Conservation (phyloP, 345 rosid genomes). For the Rhodamnia rubescens region DNA sequence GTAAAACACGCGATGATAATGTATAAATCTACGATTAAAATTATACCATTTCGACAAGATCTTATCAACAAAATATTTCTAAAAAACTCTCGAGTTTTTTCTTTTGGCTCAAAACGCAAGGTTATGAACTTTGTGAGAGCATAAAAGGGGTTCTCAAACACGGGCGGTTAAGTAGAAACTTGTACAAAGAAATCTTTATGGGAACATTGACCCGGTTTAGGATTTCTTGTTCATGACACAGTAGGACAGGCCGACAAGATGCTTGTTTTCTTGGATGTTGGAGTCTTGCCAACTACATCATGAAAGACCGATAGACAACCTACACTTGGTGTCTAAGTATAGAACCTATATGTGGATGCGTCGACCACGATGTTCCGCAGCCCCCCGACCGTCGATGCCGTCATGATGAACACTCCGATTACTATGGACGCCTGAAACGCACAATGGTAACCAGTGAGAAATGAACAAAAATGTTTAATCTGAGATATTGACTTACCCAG, state of each 20-base stretch:
- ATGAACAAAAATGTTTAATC: not conserved
- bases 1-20: too few relatives aligned
- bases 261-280: not conserved
- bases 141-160: not conserved
- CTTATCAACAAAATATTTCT: too few relatives aligned
- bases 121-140: not conserved
- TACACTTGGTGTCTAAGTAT: constrained; percentile 19
- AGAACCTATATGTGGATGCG: constrained; percentile 75
- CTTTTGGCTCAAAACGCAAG: not conserved
- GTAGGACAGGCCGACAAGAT: not conserved
- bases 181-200: not conserved
- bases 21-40: too few relatives aligned
- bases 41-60: too few relatives aligned
- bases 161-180: not conserved
- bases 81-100: not conserved
- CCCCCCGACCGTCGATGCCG: constrained; percentile 91
- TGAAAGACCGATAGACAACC: not conserved
- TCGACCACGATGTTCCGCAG: constrained; percentile 68
- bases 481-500: constrained; percentile 47
- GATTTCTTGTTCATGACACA: not conserved
- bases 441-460: not conserved
- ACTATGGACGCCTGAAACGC: constrained; percentile 38
- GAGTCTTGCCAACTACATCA: not conserved
- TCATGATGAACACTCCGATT: constrained; percentile 69
- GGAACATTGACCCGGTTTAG: not conserved